Conservation (phyloP, 2,329 filamentous ascomycete species). For the Trichoderma koningiopsis region DNA sequence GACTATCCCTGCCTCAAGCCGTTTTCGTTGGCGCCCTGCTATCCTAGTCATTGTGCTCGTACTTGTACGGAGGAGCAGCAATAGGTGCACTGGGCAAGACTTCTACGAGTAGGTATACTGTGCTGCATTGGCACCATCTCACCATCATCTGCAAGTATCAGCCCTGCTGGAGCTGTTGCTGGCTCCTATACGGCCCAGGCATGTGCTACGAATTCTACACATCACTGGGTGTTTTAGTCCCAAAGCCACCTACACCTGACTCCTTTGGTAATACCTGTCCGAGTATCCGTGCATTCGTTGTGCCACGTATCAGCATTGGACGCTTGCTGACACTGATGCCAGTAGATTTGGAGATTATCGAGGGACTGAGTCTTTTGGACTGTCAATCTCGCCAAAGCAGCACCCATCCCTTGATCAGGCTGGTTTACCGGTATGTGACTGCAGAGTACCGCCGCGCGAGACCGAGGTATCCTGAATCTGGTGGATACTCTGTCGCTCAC, state of each 20-base stretch:
- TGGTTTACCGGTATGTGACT: slow-evolving; percentile 11
- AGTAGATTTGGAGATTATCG: background rate
- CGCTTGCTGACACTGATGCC: background rate
- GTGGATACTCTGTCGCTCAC: background rate
- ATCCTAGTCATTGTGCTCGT: background rate
- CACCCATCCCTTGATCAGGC: background rate
- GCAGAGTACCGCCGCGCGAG: slow-evolving; percentile 15
- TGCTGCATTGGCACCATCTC: background rate
- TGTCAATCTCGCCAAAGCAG: slow-evolving; percentile 9
- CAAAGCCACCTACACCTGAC: background rate
- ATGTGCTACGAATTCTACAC: background rate
- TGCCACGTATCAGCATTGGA: background rate
- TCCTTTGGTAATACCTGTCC: background rate
- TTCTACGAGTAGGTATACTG: background rate
- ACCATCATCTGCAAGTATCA: background rate
- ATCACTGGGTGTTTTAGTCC: background rate
- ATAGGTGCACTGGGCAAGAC: no score
- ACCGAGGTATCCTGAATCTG: slow-evolving; percentile 5
- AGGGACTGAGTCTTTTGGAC: background rate
- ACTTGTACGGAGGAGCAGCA: background rate
- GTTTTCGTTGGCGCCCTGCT: slow-evolving; percentile 17
- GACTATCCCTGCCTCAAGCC: slow-evolving; percentile 12
- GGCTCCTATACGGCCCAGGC: background rate
- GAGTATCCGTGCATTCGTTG: background rate
- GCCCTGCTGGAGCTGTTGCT: slow-evolving; percentile 1